Evolutionary conservation across 495 filamentous ascomycete genomes (phyloP).

Genomic region (Gamarada debralockiae): DNA sequence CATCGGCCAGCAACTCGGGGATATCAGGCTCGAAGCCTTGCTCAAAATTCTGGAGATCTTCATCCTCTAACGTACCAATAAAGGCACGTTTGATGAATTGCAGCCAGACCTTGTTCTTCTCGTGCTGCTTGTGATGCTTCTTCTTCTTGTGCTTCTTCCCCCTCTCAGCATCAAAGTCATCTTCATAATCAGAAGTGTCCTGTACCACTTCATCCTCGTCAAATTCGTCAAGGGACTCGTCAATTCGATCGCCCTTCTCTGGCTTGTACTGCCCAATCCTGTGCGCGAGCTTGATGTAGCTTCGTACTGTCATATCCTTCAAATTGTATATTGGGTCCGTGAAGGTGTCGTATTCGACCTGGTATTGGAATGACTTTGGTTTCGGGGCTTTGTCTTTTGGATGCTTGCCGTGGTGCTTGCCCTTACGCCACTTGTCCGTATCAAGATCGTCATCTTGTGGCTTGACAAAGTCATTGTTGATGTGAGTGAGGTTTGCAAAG

Average conservation of each 20-base stretch:
- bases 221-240: conserved; percentile 18
- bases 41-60: conserved; percentile 16
- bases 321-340: conserved; percentile 71
- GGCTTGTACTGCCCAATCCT: conserved; percentile 62
- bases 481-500: conserved; percentile 83
- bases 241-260: conserved; percentile 21
- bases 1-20: neutral
- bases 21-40: neutral
- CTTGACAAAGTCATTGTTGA: conserved; percentile 57
- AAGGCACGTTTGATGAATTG: conserved; percentile 26
- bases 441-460: conserved; percentile 25
- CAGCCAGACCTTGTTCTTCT: conserved; percentile 28
- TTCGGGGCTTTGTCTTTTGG: conserved; percentile 43
- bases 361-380: conserved; percentile 63
- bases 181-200: conserved; percentile 7
- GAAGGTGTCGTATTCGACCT: conserved; percentile 83
- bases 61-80: conserved; percentile 23
- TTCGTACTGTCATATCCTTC: conserved; percentile 81
- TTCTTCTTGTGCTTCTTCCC: conserved; percentile 23
- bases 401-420: conserved; percentile 54
- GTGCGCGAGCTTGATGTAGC: conserved; percentile 71
- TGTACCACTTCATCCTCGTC: conserved; percentile 4
- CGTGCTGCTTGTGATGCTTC: conserved; percentile 20
- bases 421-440: conserved; percentile 42
- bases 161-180: conserved; percentile 6